Evolutionary conservation across 1,284 basidiomycete species (phyloP).

Genomic region (Calocybe gambosa): DNA sequence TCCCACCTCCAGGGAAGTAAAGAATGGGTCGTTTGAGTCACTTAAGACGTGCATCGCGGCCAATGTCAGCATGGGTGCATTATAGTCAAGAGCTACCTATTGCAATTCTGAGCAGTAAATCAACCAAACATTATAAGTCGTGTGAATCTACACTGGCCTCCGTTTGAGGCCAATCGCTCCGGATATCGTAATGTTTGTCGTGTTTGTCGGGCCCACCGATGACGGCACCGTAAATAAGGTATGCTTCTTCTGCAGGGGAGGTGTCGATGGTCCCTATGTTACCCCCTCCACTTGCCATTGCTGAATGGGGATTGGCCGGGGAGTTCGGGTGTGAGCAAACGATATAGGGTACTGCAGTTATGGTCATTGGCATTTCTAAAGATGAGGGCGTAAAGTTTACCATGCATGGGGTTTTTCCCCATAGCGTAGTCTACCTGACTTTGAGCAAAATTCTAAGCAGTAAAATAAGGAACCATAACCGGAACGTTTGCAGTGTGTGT

Average conservation of each 20-base stretch:
- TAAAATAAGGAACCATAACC: background rate
- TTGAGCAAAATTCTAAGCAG: constrained; percentile 59
- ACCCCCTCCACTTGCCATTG: constrained; percentile 78
- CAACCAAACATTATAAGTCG: background rate
- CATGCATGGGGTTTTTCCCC: constrained; percentile 83
- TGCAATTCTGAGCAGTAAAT: constrained; percentile 9
- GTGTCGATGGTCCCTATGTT: constrained; percentile 67
- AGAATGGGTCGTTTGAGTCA: constrained; percentile 74
- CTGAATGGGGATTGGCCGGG: constrained; percentile 84
- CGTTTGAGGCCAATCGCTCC: constrained; percentile 76
- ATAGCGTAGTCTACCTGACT: constrained; percentile 77
- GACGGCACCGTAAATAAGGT: constrained; percentile 82
- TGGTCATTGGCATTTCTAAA: constrained; percentile 7
- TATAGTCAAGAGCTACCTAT: constrained; percentile 75
- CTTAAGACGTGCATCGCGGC: constrained; percentile 68
- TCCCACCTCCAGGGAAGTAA: constrained; percentile 61
- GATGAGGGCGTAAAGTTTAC: constrained; percentile 28
- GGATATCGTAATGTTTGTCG: constrained; percentile 79
- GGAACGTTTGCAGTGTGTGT: background rate
- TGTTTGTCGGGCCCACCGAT: constrained; percentile 79
- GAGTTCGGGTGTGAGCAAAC: constrained; percentile 89
- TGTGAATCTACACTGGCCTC: constrained; percentile 42
- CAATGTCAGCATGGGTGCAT: constrained; percentile 79
- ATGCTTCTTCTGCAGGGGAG: constrained; percentile 61
- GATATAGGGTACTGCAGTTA: constrained; percentile 57